Evolutionary conservation across 768 basidiomycete genomes (phyloP), one percentile per base, ranked within the genome.

Genomic region (Tubosaeta sp.): DNA sequence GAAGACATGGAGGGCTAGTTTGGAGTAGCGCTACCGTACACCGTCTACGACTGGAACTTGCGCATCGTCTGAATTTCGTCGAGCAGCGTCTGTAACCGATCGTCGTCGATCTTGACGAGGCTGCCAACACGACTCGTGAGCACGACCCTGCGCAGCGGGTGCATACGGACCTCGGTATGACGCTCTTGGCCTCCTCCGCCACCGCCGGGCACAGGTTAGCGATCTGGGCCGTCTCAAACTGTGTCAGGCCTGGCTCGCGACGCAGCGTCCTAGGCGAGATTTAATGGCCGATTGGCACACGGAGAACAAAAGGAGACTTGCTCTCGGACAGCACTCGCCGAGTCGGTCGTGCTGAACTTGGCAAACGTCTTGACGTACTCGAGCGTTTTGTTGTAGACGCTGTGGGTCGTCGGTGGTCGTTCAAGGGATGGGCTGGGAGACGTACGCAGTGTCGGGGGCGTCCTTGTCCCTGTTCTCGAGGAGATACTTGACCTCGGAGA

Each of bases 361-460:
- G 91, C 81, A 65, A 95, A 95, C 8, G 85, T 89, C 68, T 88
- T 88, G 57, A 95, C 92, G 63, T 95, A 95, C 61, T 93, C 91
- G 38, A 90, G 73, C 1, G 93, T 93, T 68, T 95, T 95, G 70
- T 92, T 93, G 70, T 91, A 95, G 12, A 95, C 91, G 27, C 51
- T 52, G 31, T 34, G 22, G 16, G 17, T 34, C 2, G 17, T 33
- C 6, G 10, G 34, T 1, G 22, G 11, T 16, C 13, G 12, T 35
- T 16, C 2, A 17, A 16, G n/a, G 16, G 43, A 19, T 17, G 19
- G 33, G 0, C 6, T 6, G 5, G n/a, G 17, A 43, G 6, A 50
- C 85, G 54, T 64, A 92, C 92, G 84, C 81, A 51, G 90, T 92
- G 63, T 91, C 90, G 8, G 91, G 91, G 2, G 88, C 87, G 62